A percentile compares a stretch with the other conserved stretches of the same genome.
Conservation (phyloP, 257 asterid species). For the Ilex asprella region DNA sequence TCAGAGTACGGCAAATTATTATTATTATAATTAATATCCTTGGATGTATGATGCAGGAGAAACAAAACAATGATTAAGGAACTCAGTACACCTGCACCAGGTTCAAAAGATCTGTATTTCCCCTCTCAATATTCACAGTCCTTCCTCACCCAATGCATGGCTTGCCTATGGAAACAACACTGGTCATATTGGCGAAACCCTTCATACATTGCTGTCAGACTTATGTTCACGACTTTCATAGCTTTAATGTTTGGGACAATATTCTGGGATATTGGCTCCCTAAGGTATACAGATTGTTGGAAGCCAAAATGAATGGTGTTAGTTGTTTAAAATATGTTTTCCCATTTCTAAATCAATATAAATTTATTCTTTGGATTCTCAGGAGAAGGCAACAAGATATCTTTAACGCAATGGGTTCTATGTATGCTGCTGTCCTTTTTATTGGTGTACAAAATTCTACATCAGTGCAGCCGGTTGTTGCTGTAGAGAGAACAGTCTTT, state of each 20-base stretch:
- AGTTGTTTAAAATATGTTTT: neutral
- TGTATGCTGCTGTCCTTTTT: too few relatives aligned
- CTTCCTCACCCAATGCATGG: slow-evolving; percentile 58
- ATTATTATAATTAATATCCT: too few relatives aligned
- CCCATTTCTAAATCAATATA: neutral
- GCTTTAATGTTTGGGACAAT: slow-evolving; percentile 17
- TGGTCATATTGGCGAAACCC: slow-evolving; percentile 52
- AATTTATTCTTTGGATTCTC: slow-evolving; percentile 1
- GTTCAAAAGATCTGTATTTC: slow-evolving; percentile 25
- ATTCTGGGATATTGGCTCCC: slow-evolving; percentile 68
- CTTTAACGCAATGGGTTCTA: slow-evolving; percentile 37
- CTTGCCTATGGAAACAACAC: slow-evolving; percentile 81
- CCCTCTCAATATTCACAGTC: slow-evolving; percentile 51
- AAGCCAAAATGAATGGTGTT: neutral
- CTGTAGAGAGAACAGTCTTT: too few relatives aligned
- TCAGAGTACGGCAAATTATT: too few relatives aligned
- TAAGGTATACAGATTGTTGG: slow-evolving; percentile 27
- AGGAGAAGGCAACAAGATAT: slow-evolving; percentile 59
- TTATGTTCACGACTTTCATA: too few relatives aligned
- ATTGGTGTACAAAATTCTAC: too few relatives aligned
- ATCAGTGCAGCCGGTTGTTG: too few relatives aligned
- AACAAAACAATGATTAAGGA: too few relatives aligned
- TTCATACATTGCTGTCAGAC: too few relatives aligned
- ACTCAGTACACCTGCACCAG: too few relatives aligned
- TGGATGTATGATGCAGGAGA: too few relatives aligned